Base-by-base conservation (phyloP, 139 green algal genomes). In the Micromonas commoda region DNA sequence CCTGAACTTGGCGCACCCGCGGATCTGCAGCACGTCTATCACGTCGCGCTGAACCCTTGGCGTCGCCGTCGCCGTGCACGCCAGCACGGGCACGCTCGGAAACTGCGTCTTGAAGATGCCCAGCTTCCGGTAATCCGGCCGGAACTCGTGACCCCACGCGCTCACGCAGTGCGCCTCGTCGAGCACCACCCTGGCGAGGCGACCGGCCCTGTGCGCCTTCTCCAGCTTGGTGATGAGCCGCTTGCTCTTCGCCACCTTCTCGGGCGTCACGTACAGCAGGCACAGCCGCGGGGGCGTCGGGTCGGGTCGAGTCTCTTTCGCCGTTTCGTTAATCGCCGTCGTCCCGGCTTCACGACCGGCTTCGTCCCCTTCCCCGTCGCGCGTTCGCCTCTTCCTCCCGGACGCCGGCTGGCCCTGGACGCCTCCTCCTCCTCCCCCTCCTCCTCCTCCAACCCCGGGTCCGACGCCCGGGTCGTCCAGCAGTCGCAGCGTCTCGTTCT, bases 231-330 rank as follows among this genome's bases (percentile, higher is more conserved):
- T 71, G 4, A 72, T 45, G 23, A 92, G 76, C 19, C 82, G 65
- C 61, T 88, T 85, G 57, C 60, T 86, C 0, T 70, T 76, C n/a
- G 84, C 85, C 21, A 93, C 63, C 78, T 89, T 91, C 64, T 93
- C 89, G 1, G 93, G 93, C 2, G 93, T 97, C 13, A 95, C 82
- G 77, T 97, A 97, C 64, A 97, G 86, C 77, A 97, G 85, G 2
- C 31, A 20, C n/a, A 80, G 51, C 52, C 35, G 73, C 60, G 75
- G 63, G 1, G 52, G 73, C n/a, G n/a, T n/a, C n/a, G n/a, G n/a
- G n/a, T n/a, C n/a, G n/a, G n/a, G n/a, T n/a, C n/a, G n/a, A n/a
- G n/a, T n/a, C 9, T 57, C 45, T 57, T 57, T 57, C 16, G 9
- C 9, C 9, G 16, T 9, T 16, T 57, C 45, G 45, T 9, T 16